phyloP scores from a whole-genome alignment of 1,284 basidiomycete genomes.

The Ganoderma leucocontextum region DNA sequence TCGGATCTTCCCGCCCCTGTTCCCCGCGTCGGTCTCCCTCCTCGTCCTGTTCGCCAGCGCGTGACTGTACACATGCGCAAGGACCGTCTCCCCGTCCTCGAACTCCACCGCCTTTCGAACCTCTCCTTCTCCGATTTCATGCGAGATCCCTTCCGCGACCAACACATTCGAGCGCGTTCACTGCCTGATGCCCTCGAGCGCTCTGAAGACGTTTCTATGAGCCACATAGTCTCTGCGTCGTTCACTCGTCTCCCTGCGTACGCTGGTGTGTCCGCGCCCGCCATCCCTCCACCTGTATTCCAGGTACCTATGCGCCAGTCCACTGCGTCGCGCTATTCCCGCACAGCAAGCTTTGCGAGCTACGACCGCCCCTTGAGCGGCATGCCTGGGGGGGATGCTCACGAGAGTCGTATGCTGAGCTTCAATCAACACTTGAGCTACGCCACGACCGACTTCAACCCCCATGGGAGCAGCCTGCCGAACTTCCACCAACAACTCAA shows the following conservation, averaged over 20 bases:
- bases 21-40: conserved; percentile 7
- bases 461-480: not conserved
- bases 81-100: conserved; percentile 62
- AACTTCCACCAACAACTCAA: conserved; percentile 4
- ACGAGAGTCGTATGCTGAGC: not conserved
- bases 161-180: conserved; percentile 26
- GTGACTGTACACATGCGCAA: conserved; percentile 64
- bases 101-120: conserved; percentile 65
- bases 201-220: conserved; percentile 1
- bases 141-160: conserved; percentile 33
- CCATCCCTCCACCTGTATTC: not conserved
- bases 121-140: conserved; percentile 48
- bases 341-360: conserved; percentile 15
- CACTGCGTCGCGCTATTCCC: conserved; percentile 7
- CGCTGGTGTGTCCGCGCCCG: conserved; percentile 1
- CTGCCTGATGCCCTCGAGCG: conserved; percentile 28
- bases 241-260: conserved; percentile 27
- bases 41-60: conserved; percentile 43
- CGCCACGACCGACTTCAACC: not conserved
- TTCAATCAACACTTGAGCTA: not conserved
- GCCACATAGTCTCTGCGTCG: conserved; percentile 23
- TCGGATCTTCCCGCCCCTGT: conserved; percentile 9
- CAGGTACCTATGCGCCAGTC: conserved; percentile 17
- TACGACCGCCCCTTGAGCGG: conserved; percentile 19
- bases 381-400: not conserved